These are phyloP conservation scores for Rosellinia necatrix DNA, from an alignment of 2,329 filamentous ascomycete species.

Conservation along the genomic window DNA sequence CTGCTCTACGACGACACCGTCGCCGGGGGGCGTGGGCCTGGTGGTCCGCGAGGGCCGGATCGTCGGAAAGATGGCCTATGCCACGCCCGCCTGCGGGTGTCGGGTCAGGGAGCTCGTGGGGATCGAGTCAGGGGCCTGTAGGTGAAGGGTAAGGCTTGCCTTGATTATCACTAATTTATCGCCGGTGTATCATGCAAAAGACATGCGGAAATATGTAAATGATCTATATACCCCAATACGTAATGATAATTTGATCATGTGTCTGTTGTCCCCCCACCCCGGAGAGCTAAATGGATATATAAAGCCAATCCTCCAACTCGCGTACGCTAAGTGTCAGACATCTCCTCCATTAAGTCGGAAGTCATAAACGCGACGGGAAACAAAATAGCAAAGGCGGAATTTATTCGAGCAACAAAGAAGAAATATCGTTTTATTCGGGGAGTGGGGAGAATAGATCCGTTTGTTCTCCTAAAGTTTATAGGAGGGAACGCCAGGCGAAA, in stretches of 20 bases:
- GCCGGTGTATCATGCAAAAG: no score
- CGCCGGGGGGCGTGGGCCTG: conserved; percentile 11
- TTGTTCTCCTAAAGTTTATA: conserved; percentile 7
- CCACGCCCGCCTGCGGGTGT: conserved; percentile 17
- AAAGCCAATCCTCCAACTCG: no score
- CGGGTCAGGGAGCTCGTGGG: conserved; percentile 13
- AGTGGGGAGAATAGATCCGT: conserved; percentile 20
- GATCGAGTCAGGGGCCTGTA: conserved; percentile 8
- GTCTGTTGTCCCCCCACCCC: no score
- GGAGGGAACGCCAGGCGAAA: conserved; percentile 13
- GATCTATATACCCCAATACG: no score
- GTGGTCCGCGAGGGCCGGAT: conserved; percentile 15
- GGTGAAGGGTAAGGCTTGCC: not conserved
- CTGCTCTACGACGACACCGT: conserved; percentile 20
- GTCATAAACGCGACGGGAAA: no score
- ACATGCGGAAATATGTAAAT: no score
- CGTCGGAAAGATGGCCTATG: conserved; percentile 21
- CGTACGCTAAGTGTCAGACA: no score
- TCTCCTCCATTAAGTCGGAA: no score
- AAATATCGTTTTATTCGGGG: conserved; percentile 9
- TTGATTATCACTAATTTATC: no score
- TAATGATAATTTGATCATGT: no score
- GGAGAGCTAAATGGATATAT: no score
- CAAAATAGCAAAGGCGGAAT: no score
- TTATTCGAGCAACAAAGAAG: not conserved